phyloP scores from a whole-genome alignment of 805 yeast genomes.

The Cyberlindnera maritima region DNA sequence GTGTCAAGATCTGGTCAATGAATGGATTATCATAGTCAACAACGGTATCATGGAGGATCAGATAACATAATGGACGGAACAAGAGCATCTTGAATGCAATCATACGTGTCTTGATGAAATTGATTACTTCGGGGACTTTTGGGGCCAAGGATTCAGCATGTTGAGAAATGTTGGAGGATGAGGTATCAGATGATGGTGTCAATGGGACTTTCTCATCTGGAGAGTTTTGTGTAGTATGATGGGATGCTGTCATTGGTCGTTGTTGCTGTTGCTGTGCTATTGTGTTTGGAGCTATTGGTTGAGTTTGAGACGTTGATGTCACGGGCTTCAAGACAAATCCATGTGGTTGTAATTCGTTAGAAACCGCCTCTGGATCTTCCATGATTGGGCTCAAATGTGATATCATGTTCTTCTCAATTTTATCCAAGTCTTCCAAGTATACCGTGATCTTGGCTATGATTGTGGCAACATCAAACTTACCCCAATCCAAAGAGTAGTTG shows the following conservation, averaged over 20 bases:
- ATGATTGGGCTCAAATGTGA: constrained; percentile 16
- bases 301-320: neutral
- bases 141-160: constrained; percentile 7
- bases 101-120: constrained; percentile 24
- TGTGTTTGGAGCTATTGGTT: neutral
- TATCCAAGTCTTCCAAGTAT: constrained; percentile 19
- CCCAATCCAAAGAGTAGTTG: constrained; percentile 20
- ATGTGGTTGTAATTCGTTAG: constrained; percentile 19
- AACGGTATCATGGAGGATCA: constrained; percentile 18
- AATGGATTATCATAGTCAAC: constrained; percentile 14
- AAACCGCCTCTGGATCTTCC: constrained; percentile 12
- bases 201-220: constrained; percentile 6
- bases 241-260: neutral
- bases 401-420: constrained; percentile 21
- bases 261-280: neutral
- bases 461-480: constrained; percentile 12
- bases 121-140: constrained; percentile 22
- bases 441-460: constrained; percentile 7
- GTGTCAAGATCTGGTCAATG: constrained; percentile 17
- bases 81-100: constrained; percentile 20
- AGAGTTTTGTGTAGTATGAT: neutral
- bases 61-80: constrained; percentile 23
- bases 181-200: constrained; percentile 16
- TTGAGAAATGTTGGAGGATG: constrained; percentile 13
- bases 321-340: constrained; percentile 22